Evolutionary conservation across 2,329 filamentous ascomycete genomes (phyloP).

Genomic region (Fonsecaea pugnacius): DNA sequence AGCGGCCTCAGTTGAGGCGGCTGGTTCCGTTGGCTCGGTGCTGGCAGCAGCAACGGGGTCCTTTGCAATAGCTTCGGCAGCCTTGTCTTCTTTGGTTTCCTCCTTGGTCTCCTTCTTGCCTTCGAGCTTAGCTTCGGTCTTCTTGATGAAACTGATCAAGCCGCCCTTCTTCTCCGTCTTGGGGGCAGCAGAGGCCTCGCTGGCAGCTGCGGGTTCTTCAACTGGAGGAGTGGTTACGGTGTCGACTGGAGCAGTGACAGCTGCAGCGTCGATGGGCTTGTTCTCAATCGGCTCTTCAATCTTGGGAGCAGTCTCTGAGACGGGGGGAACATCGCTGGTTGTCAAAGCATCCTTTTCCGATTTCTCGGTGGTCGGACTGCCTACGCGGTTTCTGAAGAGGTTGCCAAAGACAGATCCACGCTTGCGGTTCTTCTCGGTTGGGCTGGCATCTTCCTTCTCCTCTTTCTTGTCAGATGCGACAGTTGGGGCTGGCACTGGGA

Average conservation of each 20-base stretch:
- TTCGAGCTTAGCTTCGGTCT: constrained; percentile 40
- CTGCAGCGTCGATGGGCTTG: constrained; percentile 49
- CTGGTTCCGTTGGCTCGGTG: constrained; percentile 27
- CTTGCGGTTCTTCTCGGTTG: constrained; percentile 74
- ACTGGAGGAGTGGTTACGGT: constrained; percentile 39
- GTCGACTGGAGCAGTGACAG: constrained; percentile 51
- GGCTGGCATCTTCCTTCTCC: constrained; percentile 50
- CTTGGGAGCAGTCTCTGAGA: constrained; percentile 56
- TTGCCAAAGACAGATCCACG: constrained; percentile 82
- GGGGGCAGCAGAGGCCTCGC: constrained; percentile 40
- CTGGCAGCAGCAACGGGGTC: constrained; percentile 34
- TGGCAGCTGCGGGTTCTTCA: constrained; percentile 41
- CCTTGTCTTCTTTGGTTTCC: constrained; percentile 39
- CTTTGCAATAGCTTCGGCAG: constrained; percentile 32
- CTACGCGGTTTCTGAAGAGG: constrained; percentile 73
- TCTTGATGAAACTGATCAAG: constrained; percentile 42
- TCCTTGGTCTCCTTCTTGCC: constrained; percentile 38
- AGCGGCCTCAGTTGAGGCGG: constrained; percentile 24
- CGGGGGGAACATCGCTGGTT: constrained; percentile 52
- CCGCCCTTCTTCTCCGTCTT: constrained; percentile 42
- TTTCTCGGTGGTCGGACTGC: constrained; percentile 52
- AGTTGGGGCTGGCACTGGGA: constrained; percentile 47
- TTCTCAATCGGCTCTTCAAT: constrained; percentile 51
- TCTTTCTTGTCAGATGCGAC: constrained; percentile 57
- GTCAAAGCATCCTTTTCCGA: constrained; percentile 55